phyloP scores from a whole-genome alignment of 352 stramenopile species.

The Phytophthora constricta region DNA sequence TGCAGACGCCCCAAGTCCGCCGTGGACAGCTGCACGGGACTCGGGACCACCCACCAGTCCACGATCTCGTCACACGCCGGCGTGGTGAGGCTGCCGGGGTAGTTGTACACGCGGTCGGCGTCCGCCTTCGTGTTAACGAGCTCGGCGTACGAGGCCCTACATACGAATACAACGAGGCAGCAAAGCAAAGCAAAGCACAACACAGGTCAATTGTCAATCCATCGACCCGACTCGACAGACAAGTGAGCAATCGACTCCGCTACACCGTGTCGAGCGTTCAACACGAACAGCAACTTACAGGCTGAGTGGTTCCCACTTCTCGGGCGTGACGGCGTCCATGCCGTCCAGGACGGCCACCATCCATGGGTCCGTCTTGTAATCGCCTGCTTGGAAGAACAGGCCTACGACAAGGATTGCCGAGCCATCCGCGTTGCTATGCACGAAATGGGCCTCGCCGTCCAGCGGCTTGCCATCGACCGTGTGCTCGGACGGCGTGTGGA shows the following conservation, averaged over 20 bases:
- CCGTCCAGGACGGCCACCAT: slow-evolving; percentile 31
- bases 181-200: too few relatives aligned
- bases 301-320: slow-evolving; percentile 12
- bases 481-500: slow-evolving; percentile 53
- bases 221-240: slow-evolving; percentile 5
- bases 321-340: slow-evolving; percentile 31
- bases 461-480: slow-evolving; percentile 38
- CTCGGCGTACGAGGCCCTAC: slow-evolving; percentile 27
- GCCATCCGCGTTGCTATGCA: slow-evolving; percentile 42
- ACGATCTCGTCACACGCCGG: slow-evolving; percentile 54
- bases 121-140: slow-evolving; percentile 22
- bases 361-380: slow-evolving; percentile 31
- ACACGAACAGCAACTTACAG: too few relatives aligned
- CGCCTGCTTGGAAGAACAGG: slow-evolving; percentile 25
- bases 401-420: slow-evolving; percentile 45
- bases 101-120: slow-evolving; percentile 47
- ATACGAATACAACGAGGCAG: too few relatives aligned
- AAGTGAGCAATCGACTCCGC: too few relatives aligned
- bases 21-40: slow-evolving; percentile 40
- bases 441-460: slow-evolving; percentile 48
- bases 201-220: too few relatives aligned
- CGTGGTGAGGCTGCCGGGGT: slow-evolving; percentile 59
- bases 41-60: slow-evolving; percentile 65
- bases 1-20: slow-evolving; percentile 38
- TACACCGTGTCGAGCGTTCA: too few relatives aligned